These are phyloP conservation scores for Falciphora oryzae DNA, from an alignment of 2,329 filamentous ascomycete species.

Conservation along the genomic window DNA sequence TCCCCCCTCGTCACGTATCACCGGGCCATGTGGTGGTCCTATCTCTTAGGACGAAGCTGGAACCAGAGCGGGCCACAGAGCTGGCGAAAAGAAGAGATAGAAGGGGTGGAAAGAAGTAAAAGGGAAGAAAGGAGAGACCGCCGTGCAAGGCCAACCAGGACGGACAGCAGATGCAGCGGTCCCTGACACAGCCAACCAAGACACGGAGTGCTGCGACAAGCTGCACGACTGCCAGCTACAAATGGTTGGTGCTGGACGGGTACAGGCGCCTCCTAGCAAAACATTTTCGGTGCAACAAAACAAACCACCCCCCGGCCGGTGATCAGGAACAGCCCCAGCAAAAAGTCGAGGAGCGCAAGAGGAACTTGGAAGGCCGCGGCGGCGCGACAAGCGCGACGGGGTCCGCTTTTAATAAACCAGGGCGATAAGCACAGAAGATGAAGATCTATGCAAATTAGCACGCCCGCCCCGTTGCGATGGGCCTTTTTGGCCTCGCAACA, in stretches of 20 bases:
- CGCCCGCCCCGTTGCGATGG: neutral
- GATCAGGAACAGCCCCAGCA: neutral
- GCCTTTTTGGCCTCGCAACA: no score
- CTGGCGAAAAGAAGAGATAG: neutral
- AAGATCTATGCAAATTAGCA: neutral
- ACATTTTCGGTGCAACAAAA: neutral
- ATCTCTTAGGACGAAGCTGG: neutral
- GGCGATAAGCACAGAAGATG: neutral
- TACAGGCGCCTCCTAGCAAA: neutral
- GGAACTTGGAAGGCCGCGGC: neutral
- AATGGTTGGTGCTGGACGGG: neutral
- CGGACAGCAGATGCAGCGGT: neutral
- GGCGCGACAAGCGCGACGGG: neutral
- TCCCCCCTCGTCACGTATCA: conserved; percentile 6
- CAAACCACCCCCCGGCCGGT: neutral
- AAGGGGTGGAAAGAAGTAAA: conserved; percentile 1
- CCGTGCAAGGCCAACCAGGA: neutral
- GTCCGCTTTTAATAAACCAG: conserved; percentile 1
- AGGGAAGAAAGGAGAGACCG: neutral
- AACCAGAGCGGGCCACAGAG: neutral
- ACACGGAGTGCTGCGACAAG: neutral
- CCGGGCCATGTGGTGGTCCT: conserved; percentile 12
- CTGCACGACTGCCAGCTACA: neutral
- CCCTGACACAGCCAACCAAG: neutral
- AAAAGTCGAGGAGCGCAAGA: neutral